Conservation (phyloP, 73 alveolate genomes). For the Paraurostyla sp. region DNA sequence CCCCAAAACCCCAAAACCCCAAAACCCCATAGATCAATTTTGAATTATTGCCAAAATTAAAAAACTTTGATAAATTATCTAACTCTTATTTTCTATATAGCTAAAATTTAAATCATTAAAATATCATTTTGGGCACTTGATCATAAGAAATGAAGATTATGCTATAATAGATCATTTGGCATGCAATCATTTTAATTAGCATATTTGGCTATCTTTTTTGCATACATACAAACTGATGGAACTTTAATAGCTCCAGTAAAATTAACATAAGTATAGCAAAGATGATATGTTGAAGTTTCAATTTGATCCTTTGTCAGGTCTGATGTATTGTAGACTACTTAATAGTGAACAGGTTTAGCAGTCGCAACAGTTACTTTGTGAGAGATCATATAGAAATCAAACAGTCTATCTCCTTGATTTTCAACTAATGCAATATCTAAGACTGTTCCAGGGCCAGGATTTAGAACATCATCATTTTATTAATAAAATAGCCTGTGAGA, state of each 20-base stretch:
- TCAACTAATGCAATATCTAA: constrained; percentile 72
- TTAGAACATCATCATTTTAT: background rate
- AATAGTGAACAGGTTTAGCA: constrained; percentile 84
- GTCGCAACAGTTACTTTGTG: constrained; percentile 81
- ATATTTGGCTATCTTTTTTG: constrained; percentile 72
- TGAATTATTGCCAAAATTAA: background rate
- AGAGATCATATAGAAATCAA: constrained; percentile 83
- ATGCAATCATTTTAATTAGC: background rate
- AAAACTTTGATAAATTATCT: background rate
- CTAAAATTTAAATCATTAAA: background rate
- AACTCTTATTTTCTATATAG: background rate
- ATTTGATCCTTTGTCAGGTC: constrained; percentile 42
- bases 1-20: constrained; percentile 41
- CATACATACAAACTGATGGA: constrained; percentile 87
- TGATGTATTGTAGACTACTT: constrained; percentile 70
- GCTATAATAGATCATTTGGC: background rate
- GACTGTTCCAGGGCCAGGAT: constrained; percentile 85
- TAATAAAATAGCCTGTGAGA: constrained; percentile 72
- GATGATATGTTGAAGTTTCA: constrained; percentile 79
- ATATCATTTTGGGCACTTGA: background rate
- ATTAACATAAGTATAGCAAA: constrained; percentile 81
- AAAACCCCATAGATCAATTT: no score
- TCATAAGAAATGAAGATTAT: background rate
- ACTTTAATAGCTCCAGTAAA: constrained; percentile 89
- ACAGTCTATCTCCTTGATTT: constrained; percentile 54